Evolutionary conservation across 352 stramenopile species (phyloP), one percentile per base, ranked within the genome.

Genomic region (Phytophthora uliginosa): DNA sequence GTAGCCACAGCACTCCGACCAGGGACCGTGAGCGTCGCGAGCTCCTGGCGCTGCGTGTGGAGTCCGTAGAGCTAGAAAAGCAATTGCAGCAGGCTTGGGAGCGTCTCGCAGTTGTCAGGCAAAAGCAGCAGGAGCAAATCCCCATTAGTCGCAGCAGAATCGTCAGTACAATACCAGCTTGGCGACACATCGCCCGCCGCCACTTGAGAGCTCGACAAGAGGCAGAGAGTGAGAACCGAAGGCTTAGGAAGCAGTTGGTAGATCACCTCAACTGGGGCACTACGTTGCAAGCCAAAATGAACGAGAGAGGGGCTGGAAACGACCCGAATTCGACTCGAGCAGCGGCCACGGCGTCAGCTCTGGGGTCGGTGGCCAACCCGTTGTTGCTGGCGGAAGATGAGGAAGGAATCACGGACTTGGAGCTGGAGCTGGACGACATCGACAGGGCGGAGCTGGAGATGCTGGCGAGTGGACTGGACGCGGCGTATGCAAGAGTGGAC

Each of bases 1-100:
- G 74, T 4, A 71, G 74, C 40, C 69, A 77, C 64, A 72, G 64
- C 56, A 81, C 74, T 9, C 69, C 74, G 8, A 81, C 74, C 0
- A 60, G 74, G 20, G 71, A 81, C 47, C 74, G 71, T 6, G 74
- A 81, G 66, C 74, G 74, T 53, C 65, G 71, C 6, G 74, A 81
- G 59, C 71, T 81, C 3, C 20, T 78, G 31, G 68, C 64, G 31
- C 62, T 81, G 20, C 70, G 74, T 42, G 59, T 75, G 20, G 45
- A 78, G 61, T 67, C 62, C 3, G 62, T 63, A 31, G 38, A 76
- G 47, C 74, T 81, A 3, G 51, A 61, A 13, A 28, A 55, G 15
- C 65, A 69, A 55, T 57, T 78, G 51, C 52, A 78, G 48, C 34
- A 55, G 33, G 62, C 55, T 28, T 61, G 58, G 8, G 50, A 57